Conservation (phyloP, 495 filamentous ascomycete species). For the Penicillium pancosmium region DNA sequence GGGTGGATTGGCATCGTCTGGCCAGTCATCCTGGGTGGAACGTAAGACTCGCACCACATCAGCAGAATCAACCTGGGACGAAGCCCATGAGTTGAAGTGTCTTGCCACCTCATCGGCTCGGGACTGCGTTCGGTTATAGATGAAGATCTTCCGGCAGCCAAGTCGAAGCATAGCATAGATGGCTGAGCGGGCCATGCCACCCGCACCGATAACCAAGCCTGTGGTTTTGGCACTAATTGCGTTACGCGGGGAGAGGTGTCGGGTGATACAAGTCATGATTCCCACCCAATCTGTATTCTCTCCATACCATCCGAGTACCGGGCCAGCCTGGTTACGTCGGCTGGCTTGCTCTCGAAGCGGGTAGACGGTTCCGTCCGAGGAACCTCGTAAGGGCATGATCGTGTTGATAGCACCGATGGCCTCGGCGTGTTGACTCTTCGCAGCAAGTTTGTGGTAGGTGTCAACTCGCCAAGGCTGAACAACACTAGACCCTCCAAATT, state of each 20-base stretch:
- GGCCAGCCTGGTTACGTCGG: constrained; percentile 66
- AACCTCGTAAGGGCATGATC: constrained; percentile 70
- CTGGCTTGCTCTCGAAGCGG: constrained; percentile 64
- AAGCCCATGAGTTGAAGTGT: constrained; percentile 69
- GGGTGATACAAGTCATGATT: constrained; percentile 67
- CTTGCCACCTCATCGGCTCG: constrained; percentile 66
- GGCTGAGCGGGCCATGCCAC: constrained; percentile 79
- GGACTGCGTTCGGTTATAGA: constrained; percentile 68
- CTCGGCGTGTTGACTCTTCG: constrained; percentile 73
- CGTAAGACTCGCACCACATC: constrained; percentile 63
- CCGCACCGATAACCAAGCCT: constrained; percentile 75
- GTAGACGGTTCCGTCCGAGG: constrained; percentile 62
- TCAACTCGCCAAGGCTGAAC: constrained; percentile 77
- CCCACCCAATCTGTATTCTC: constrained; percentile 88
- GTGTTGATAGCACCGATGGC: constrained; percentile 85
- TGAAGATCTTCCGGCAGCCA: constrained; percentile 78
- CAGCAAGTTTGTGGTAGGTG: constrained; percentile 66
- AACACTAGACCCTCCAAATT: constrained; percentile 75
- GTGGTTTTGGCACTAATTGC: constrained; percentile 71
- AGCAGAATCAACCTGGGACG: constrained; percentile 43
- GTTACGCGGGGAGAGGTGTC: constrained; percentile 79
- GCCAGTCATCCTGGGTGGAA: constrained; percentile 66
- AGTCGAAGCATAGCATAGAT: constrained; percentile 79
- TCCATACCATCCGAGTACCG: constrained; percentile 70
- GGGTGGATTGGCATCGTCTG: constrained; percentile 60